Evolutionary conservation across 2,329 filamentous ascomycete genomes (phyloP).

Genomic region (Cordyceps pruinosa): DNA sequence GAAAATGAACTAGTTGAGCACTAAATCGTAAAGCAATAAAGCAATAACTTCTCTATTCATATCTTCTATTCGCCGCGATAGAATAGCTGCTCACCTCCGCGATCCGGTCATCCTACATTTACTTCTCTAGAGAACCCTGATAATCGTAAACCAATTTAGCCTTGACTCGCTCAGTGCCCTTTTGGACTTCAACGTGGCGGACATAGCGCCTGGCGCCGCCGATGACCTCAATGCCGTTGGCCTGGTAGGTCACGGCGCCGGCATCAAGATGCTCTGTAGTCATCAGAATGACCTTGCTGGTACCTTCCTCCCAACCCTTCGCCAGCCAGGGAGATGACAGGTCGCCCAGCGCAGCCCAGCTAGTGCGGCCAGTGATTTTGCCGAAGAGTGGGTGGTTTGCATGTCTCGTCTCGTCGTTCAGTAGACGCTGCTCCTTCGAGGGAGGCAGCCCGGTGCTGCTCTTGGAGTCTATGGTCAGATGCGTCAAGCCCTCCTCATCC

Average conservation of each 20-base stretch:
- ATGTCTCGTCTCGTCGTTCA: conserved; percentile 11
- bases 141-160: conserved; percentile 13
- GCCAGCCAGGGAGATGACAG: conserved; percentile 12
- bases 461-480: conserved; percentile 13
- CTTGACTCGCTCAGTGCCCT: conserved; percentile 12
- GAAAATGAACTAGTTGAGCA: too few species aligned
- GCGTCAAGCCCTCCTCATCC: conserved; percentile 11
- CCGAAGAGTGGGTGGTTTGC: conserved; percentile 15
- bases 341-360: conserved; percentile 10
- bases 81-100: too few species aligned
- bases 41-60: too few species aligned
- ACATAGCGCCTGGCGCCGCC: conserved; percentile 12
- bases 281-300: background rate
- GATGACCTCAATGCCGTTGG: conserved; percentile 11
- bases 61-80: too few species aligned
- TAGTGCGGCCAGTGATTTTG: conserved; percentile 12
- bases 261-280: background rate
- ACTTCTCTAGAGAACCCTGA: conserved; percentile 4
- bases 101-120: too few species aligned
- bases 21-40: too few species aligned
- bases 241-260: conserved; percentile 10
- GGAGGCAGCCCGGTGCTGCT: conserved; percentile 2
- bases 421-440: conserved; percentile 9
- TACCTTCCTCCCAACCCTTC: background rate
- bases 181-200: conserved; percentile 10